phyloP scores from a whole-genome alignment of 1,284 basidiomycete species.

The Boletus calvinii region DNA sequence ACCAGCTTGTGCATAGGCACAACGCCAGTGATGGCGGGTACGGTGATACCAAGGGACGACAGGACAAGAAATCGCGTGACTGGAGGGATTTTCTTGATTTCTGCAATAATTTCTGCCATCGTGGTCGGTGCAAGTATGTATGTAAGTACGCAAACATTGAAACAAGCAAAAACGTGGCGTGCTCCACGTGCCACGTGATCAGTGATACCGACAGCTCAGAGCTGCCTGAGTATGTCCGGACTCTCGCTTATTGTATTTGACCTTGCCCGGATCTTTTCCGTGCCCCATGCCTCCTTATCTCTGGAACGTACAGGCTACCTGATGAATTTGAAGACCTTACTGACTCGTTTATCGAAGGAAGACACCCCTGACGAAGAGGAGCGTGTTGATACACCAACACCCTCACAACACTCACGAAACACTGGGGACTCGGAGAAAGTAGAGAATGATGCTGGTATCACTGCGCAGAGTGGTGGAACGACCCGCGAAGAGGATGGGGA shows the following conservation, averaged over 20 bases:
- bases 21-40: slow-evolving; percentile 60
- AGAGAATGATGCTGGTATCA: background rate
- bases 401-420: background rate
- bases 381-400: background rate
- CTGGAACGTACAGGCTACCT: background rate
- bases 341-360: slow-evolving; percentile 7
- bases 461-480: background rate
- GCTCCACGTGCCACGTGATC: slow-evolving; percentile 19
- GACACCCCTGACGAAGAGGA: slow-evolving; percentile 21
- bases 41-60: slow-evolving; percentile 61
- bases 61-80: slow-evolving; percentile 74
- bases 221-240: too few relatives aligned
- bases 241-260: background rate
- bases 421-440: slow-evolving; percentile 3
- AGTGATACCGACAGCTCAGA: too few relatives aligned
- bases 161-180: background rate
- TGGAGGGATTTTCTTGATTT: slow-evolving; percentile 81
- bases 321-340: slow-evolving; percentile 19
- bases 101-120: slow-evolving; percentile 44
- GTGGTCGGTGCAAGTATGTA: background rate
- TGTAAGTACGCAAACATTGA: too few relatives aligned
- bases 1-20: slow-evolving; percentile 56
- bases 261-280: background rate
- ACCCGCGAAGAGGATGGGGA: background rate
- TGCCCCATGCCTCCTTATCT: slow-evolving; percentile 11